Percentiles rank a stretch among this genome's conserved stretches.
phyloP scores from a whole-genome alignment of 257 asterid genomes.

The Solanum ossicruentum region DNA sequence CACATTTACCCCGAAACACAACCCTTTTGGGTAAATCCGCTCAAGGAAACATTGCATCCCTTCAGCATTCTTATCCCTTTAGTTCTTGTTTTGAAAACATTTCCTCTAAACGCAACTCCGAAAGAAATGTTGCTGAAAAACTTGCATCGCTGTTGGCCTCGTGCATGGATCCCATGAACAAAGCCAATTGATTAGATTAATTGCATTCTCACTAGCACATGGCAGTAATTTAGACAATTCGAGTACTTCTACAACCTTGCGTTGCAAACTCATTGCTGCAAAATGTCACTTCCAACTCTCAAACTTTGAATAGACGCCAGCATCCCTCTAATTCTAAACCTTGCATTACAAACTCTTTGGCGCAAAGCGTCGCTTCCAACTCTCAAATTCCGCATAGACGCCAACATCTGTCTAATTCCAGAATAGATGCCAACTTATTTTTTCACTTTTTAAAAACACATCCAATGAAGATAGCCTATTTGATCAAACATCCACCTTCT shows the following conservation, averaged over 20 bases:
- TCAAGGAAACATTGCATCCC: too few species aligned
- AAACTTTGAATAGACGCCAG: not conserved
- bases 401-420: not conserved
- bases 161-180: slow-evolving; percentile 66
- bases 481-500: too few species aligned
- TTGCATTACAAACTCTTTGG: too few species aligned
- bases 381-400: not conserved
- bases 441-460: not conserved
- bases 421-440: not conserved
- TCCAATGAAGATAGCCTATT: not conserved
- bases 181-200: slow-evolving; percentile 47
- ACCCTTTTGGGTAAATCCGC: too few species aligned
- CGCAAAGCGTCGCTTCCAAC: not conserved
- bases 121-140: too few species aligned
- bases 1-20: too few species aligned
- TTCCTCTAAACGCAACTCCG: too few species aligned
- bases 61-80: too few species aligned
- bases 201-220: slow-evolving; percentile 65
- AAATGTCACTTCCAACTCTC: not conserved
- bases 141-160: slow-evolving; percentile 42
- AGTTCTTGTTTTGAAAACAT: too few species aligned
- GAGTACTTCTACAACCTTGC: not conserved
- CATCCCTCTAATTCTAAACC: not conserved
- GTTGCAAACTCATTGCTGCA: not conserved
- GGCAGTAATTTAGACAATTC: slow-evolving; percentile 32